phyloP scores from a whole-genome alignment of 345 rosid species.

The Eucalyptus cloeziana region DNA sequence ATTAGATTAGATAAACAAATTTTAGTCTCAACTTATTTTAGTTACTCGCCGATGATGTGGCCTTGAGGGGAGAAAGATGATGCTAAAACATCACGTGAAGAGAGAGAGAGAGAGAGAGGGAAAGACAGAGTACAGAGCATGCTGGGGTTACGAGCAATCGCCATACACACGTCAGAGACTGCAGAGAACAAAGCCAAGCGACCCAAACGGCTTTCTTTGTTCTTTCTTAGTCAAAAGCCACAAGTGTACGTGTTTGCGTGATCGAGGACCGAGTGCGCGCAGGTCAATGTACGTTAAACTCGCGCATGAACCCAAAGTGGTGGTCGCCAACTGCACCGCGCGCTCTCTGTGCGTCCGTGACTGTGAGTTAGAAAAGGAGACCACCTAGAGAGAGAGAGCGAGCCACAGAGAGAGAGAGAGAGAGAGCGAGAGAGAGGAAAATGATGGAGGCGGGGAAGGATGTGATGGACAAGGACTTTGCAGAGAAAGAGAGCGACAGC shows the following conservation, averaged over 20 bases:
- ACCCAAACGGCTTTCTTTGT: neutral
- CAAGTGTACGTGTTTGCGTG: neutral
- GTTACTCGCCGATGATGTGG: neutral
- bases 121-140: neutral
- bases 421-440: neutral
- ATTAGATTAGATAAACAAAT: too few relatives aligned
- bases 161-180: neutral
- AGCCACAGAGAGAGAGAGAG: neutral
- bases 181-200: neutral
- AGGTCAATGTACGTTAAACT: neutral
- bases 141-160: neutral
- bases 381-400: fast-evolving
- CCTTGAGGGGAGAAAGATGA: neutral
- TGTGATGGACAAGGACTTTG: neutral
- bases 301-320: neutral
- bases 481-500: neutral
- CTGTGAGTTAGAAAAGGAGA: neutral
- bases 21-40: too few relatives aligned
- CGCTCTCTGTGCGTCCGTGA: neutral
- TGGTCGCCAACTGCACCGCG: neutral
- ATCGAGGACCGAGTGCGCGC: neutral
- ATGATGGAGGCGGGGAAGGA: neutral
- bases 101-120: neutral
- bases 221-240: neutral
- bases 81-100: neutral